Evolutionary conservation across 176 grass and related monocot species (phyloP).

Genomic region (Saccharum officinarum): DNA sequence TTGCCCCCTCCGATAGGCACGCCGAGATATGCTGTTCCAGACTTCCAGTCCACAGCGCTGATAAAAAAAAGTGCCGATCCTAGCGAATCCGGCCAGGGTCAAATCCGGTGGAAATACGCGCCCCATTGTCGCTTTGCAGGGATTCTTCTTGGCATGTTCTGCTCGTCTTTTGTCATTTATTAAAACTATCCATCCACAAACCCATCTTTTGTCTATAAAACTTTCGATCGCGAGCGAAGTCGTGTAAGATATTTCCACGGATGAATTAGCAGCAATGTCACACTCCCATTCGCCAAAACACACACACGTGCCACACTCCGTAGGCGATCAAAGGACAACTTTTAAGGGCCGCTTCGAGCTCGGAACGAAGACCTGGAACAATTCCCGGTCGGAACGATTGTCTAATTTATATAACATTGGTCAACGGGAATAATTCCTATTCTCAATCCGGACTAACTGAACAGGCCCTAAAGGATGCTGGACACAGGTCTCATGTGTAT

Average conservation of each 20-base stretch:
- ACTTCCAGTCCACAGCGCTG: background rate
- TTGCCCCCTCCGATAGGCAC: background rate
- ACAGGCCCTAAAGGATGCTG: no score
- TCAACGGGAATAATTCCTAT: no score
- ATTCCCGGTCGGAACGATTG: no score
- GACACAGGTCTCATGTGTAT: no score
- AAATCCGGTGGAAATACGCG: slow-evolving; percentile 16
- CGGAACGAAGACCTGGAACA: no score
- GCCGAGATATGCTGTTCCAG: background rate
- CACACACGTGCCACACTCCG: no score
- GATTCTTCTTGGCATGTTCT: background rate
- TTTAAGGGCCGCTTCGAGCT: no score
- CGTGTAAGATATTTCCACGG: no score
- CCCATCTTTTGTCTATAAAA: background rate
- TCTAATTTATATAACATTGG: no score
- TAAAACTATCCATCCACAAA: background rate
- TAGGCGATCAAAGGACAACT: no score
- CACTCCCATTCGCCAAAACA: background rate
- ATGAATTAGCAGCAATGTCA: background rate
- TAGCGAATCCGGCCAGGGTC: background rate
- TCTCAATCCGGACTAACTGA: no score
- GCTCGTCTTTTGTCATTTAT: background rate
- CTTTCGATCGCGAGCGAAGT: background rate
- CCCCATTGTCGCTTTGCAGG: background rate
- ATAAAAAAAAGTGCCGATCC: background rate